Conservation (phyloP, 2,329 filamentous ascomycete species). For the Teratosphaeria viscida region DNA sequence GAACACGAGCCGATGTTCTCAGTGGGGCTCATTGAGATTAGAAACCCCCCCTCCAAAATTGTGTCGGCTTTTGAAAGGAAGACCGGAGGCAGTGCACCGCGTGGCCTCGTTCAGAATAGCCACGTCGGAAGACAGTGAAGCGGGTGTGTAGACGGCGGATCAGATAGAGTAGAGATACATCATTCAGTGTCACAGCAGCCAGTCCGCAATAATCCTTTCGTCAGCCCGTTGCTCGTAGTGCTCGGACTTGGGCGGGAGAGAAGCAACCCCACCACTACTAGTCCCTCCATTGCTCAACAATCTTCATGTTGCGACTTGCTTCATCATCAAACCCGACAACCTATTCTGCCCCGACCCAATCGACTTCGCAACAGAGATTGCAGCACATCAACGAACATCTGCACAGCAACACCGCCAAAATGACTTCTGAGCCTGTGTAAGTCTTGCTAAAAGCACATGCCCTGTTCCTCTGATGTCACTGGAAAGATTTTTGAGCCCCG, state of each 20-base stretch:
- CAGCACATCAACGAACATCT: slow-evolving; percentile 11
- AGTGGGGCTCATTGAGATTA: neutral
- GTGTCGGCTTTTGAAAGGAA: neutral
- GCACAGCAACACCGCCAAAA: slow-evolving; percentile 11
- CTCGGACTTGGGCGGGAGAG: neutral
- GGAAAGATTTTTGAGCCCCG: slow-evolving; percentile 3
- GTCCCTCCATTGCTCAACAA: neutral
- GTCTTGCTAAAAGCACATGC: slow-evolving; percentile 4
- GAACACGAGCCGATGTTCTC: neutral
- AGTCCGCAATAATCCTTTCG: neutral
- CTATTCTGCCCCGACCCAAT: neutral
- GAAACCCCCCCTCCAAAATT: neutral
- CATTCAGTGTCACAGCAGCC: neutral
- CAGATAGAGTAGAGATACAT: neutral
- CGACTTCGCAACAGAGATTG: slow-evolving; percentile 6
- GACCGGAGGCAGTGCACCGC: neutral
- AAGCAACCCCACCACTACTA: neutral
- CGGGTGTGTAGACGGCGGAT: neutral
- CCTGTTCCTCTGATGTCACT: slow-evolving; percentile 1
- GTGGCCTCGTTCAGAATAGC: neutral
- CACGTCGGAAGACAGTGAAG: neutral
- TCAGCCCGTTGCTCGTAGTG: neutral
- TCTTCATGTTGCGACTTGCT: neutral
- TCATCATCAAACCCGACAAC: neutral
- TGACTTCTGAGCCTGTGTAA: slow-evolving; percentile 23